A percentile compares a stretch with the other conserved stretches of the same genome.
Evolutionary conservation across 176 grass and related monocot genomes (phyloP).

Genomic region (Coix lacrymajobi): DNA sequence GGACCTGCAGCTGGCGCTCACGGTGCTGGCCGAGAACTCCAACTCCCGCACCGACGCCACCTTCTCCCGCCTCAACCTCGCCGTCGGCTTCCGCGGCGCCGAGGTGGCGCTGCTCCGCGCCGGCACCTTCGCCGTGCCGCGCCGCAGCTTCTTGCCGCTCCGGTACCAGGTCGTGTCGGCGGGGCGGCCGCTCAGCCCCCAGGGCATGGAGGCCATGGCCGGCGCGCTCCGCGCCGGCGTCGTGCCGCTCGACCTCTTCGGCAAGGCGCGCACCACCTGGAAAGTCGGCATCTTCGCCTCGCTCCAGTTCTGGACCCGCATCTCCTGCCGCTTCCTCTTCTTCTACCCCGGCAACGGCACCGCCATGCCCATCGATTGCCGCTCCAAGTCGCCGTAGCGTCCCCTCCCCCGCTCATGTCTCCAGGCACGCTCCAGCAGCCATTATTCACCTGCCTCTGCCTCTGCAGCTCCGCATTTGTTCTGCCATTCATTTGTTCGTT

Average conservation of each 20-base stretch:
- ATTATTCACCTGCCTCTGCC: background rate
- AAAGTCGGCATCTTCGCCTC: constrained; percentile 62
- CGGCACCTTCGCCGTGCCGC: constrained; percentile 38
- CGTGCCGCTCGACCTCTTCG: constrained; percentile 55
- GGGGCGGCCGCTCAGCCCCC: constrained; percentile 4
- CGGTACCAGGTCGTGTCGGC: constrained; percentile 32
- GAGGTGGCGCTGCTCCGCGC: constrained; percentile 43
- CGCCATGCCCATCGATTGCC: constrained; percentile 33
- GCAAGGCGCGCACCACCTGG: constrained; percentile 62
- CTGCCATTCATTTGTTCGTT: constrained; percentile 10
- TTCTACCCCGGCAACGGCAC: constrained; percentile 49
- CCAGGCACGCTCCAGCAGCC: background rate
- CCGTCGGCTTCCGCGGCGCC: constrained; percentile 55
- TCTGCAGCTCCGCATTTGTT: background rate
- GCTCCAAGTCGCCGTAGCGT: constrained; percentile 29
- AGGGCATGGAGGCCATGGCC: constrained; percentile 45
- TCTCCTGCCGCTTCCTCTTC: constrained; percentile 56
- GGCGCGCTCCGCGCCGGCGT: constrained; percentile 33
- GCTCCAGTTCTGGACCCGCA: constrained; percentile 55
- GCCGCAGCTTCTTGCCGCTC: constrained; percentile 45
- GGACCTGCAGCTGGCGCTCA: constrained; percentile 24
- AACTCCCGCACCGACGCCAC: constrained; percentile 59
- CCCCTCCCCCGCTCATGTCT: background rate
- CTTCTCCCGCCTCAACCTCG: constrained; percentile 57
- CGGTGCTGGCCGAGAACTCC: constrained; percentile 49